phyloP scores from a whole-genome alignment of 148 eudicot genomes.

The Heliamphora exappendiculata region DNA sequence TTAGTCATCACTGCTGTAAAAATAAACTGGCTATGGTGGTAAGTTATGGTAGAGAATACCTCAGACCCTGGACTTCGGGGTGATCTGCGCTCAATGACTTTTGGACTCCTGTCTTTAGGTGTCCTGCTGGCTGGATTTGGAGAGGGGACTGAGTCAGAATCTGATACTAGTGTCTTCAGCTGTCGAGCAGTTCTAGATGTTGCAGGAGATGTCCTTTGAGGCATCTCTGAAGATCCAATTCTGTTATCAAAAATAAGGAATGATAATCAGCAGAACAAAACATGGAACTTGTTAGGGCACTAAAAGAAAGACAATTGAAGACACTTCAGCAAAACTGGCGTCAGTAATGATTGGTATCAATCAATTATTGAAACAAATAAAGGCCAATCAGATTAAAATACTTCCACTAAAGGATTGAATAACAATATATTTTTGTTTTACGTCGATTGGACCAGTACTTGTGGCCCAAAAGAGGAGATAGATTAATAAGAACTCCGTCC shows the following conservation, averaged over 20 bases:
- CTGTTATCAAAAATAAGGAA: constrained; percentile 23
- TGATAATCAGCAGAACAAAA: constrained; percentile 1
- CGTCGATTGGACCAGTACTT: no score
- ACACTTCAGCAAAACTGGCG: neutral
- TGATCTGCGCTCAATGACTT: constrained; percentile 54
- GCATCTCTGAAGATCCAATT: constrained; percentile 45
- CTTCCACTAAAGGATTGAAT: neutral
- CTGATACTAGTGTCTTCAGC: constrained; percentile 47
- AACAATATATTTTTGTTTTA: neutral
- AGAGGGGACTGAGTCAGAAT: constrained; percentile 40
- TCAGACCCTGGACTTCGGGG: constrained; percentile 54
- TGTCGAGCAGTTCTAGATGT: constrained; percentile 43
- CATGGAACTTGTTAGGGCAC: neutral
- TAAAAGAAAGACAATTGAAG: neutral
- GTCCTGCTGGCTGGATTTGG: constrained; percentile 46
- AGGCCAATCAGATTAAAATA: neutral
- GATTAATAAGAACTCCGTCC: neutral
- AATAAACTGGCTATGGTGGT: neutral
- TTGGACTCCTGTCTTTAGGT: constrained; percentile 63
- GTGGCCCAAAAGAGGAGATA: neutral
- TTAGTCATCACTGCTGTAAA: no score
- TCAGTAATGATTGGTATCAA: neutral
- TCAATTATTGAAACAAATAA: neutral
- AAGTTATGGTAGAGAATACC: constrained; percentile 34
- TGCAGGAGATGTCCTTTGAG: constrained; percentile 49